Evolutionary conservation across 306 rosid species (phyloP).

Genomic region (Adenanthera pavonina): DNA sequence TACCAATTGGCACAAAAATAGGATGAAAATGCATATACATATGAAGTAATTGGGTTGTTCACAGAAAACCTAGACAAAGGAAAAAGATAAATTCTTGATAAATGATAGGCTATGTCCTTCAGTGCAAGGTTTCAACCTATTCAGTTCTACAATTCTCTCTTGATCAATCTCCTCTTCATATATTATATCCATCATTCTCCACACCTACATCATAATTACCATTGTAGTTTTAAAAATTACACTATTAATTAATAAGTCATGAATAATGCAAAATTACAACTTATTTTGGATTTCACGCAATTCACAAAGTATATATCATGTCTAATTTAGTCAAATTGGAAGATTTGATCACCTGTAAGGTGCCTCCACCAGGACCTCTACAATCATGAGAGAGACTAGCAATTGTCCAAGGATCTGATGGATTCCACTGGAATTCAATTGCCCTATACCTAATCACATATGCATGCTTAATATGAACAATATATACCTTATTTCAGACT

Average conservation of each 20-base stretch:
- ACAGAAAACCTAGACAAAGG: not conserved
- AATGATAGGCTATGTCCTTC: conserved; percentile 34
- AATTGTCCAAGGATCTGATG: conserved; percentile 75
- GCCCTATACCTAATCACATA: conserved; percentile 54
- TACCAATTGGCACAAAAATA: too few species aligned
- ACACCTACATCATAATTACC: conserved; percentile 50
- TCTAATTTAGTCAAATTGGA: too few species aligned
- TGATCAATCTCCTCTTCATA: conserved; percentile 69
- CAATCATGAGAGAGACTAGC: conserved; percentile 73
- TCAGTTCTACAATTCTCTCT: conserved; percentile 68
- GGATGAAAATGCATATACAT: too few species aligned
- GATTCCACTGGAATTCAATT: conserved; percentile 75
- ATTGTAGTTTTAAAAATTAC: too few species aligned
- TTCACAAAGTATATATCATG: too few species aligned
- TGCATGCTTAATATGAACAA: not conserved
- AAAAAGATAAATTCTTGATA: not conserved
- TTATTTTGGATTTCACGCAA: too few species aligned
- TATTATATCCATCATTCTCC: conserved; percentile 76
- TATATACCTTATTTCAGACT: too few species aligned
- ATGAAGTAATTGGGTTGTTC: not conserved
- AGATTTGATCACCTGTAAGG: conserved; percentile 68
- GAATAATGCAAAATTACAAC: too few species aligned
- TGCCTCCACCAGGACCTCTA: conserved; percentile 81
- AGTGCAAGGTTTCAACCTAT: conserved; percentile 49
- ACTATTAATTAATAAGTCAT: too few species aligned